Conservation (phyloP, 140 eudicot genomes). For the Flaveria floridana region DNA sequence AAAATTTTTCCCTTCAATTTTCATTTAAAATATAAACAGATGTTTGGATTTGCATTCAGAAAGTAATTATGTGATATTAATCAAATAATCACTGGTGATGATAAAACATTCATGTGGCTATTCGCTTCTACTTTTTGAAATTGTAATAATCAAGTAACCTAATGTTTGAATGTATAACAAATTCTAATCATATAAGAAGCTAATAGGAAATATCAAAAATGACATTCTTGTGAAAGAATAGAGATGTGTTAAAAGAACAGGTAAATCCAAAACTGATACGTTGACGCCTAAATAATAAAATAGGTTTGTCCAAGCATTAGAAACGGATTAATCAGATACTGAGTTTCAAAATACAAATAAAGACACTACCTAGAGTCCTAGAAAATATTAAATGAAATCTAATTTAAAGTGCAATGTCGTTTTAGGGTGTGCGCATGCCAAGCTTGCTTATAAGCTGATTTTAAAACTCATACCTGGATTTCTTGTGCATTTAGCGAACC, state of each 20-base stretch:
- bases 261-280: not conserved
- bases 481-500: slow-evolving; percentile 21
- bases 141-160: too few species aligned
- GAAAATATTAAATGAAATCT: not conserved
- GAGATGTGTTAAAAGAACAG: not conserved
- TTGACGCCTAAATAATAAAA: not conserved
- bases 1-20: too few species aligned
- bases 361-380: not conserved
- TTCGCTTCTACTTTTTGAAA: too few species aligned
- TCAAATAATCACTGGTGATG: not conserved
- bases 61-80: not conserved
- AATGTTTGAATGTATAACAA: not conserved
- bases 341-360: not conserved
- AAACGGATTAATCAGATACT: not conserved
- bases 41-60: not conserved
- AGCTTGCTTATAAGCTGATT: not conserved
- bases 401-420: too few species aligned
- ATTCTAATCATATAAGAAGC: slow-evolving; percentile 1
- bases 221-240: not conserved
- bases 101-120: not conserved
- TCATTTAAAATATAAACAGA: too few species aligned
- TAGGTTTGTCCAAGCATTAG: not conserved
- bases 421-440: too few species aligned
- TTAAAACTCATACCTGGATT: slow-evolving; percentile 38
- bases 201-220: not conserved